Base-by-base conservation (phyloP, 1,284 basidiomycete species). In the Trichosporon sp. region DNA sequence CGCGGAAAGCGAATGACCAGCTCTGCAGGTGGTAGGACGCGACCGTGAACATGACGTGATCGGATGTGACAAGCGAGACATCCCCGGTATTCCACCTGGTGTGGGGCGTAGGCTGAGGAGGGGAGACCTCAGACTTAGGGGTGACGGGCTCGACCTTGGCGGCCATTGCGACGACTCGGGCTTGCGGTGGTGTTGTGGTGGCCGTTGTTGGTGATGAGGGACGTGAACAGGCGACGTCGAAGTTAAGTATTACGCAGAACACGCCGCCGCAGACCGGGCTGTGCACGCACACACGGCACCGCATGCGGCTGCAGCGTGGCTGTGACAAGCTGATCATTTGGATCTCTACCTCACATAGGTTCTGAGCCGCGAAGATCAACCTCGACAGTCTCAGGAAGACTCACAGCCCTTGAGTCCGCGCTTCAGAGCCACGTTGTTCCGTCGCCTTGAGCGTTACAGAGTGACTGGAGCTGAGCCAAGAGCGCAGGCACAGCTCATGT, bases 11-110 rank as follows among this genome's bases (percentile, higher is more conserved):
- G 32, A 63, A 14, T 6, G 59, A 63, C 59, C 59, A 63, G 59
- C 59, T 63, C 59, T 63, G 59, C 32, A 63, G 32, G 59, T 63
- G 59, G 59, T 63, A 63, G 6, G 31, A 35, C 16, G 59, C 59
- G 59, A 63, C 59, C 16, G 59, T 35, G 59, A 63, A 63, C 59
- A 35, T 16, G 6, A 63, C 32, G 16, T 35, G 19, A 16, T 63
- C 59, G 31, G 16, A 35, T 7, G 59, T 63, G 59, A 32, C 16
- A 14, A 63, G 31, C 12, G 59, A 35, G 12, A 63, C 59, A 31
- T 63, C 59, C 31, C 59, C 59, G 14, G 31, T 35, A 32, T 32
- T 63, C 59, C 59, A 63, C 59, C 37, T 35, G 10, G 59, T n/a
- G 59, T 63, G 59, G 10, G 31, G 59, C 14, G 21, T 35, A 21